Base-by-base conservation (phyloP, 2,329 filamentous ascomycete species). In the Bipolaris cookei region DNA sequence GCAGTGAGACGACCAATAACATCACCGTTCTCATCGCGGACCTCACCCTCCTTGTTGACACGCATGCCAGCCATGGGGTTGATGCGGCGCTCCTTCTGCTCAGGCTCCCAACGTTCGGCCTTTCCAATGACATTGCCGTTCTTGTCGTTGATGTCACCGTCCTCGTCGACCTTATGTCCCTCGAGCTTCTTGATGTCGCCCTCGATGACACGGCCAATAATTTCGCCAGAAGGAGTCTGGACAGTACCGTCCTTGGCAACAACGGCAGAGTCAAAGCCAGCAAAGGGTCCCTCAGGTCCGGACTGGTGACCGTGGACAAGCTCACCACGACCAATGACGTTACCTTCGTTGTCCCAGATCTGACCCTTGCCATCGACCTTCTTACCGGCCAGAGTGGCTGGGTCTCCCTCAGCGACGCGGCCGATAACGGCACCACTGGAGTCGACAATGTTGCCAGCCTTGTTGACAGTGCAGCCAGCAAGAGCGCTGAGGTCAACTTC, bases 291-390 rank as follows among this genome's bases (percentile, higher is more conserved):
- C 64, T 87, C 84, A 3, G 82, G 76, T 58, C 79, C 66, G 34
- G 71, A 77, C 46, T 83, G 78, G 20, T 76, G 78, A 14, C 84
- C 85, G 18, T 82, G 79, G 49, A 83, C 81, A 45, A 87, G 80
- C 71, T 87, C 84, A 46, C 81, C 85, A 48, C 78, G 78, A 21
- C 85, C 85, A 62, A 88, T 82, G 60, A 88, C 81, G 60, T 87
- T 85, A 54, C 85, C 85, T 58, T 83, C 79, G 60, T 86, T 85
- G 70, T 85, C 84, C 85, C 85, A 88, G 72, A 88, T 84, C 69
- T 88, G 84, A 43, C 85, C 85, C 72, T 86, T 74, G 47, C 83
- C 84, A 58, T 87, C 85, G 45, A 87, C 85, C 79, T 85, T 87
- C 73, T 84, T 83, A 61, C 85, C 85, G 46, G 85, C 79, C 65